phyloP scores from a whole-genome alignment of 2,329 filamentous ascomycete genomes.

The Trichophyton simii region DNA sequence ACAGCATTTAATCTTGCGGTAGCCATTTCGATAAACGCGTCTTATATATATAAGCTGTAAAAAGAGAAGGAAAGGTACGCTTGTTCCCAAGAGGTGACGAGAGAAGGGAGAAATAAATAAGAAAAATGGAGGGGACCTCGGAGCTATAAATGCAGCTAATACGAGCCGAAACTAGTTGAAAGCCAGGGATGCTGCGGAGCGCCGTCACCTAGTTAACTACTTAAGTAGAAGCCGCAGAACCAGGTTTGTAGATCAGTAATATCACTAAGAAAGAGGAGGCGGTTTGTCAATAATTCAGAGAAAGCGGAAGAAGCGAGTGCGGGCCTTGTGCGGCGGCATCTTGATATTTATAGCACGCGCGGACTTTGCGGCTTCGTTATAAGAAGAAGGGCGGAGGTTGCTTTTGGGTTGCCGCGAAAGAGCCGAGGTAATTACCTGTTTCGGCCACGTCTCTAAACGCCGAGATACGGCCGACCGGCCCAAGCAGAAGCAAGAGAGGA shows the following conservation, averaged over 20 bases:
- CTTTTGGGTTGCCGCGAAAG: neutral
- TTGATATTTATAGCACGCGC: neutral
- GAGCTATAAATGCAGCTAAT: slow-evolving; percentile 3
- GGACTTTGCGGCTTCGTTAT: neutral
- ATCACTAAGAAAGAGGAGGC: neutral
- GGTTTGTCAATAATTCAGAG: neutral
- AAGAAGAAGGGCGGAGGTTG: neutral
- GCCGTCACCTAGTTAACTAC: neutral
- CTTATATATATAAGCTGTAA: neutral
- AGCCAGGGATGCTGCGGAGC: neutral
- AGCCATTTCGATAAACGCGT: slow-evolving; percentile 11
- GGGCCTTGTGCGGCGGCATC: neutral
- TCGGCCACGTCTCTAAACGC: neutral
- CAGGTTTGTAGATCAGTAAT: neutral
- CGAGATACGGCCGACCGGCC: neutral
- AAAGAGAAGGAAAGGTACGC: neutral
- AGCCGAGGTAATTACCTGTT: slow-evolving; percentile 4
- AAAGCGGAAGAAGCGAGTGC: neutral
- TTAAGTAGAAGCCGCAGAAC: neutral
- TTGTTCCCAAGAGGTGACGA: neutral
- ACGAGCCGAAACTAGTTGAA: neutral
- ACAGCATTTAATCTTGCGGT: slow-evolving; percentile 14
- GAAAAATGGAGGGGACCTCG: slow-evolving; percentile 3
- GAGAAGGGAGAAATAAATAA: neutral
- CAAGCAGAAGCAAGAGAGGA: neutral